Evolutionary conservation across 352 stramenopile genomes (phyloP).

Genomic region (Globisporangium cederbergense): DNA sequence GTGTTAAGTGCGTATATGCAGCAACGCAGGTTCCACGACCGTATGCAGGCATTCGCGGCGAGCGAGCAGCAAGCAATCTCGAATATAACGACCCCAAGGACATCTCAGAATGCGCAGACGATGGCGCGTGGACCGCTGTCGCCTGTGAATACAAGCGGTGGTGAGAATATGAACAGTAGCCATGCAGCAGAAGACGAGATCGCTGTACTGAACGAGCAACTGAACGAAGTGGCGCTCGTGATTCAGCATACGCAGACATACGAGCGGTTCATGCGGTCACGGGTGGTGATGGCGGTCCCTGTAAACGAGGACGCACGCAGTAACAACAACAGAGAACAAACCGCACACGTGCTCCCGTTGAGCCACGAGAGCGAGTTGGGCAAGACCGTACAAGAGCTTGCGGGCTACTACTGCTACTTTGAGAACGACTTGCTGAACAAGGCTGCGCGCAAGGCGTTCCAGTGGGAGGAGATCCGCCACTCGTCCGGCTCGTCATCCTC

Average conservation of each 20-base stretch:
- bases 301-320: constrained; percentile 8
- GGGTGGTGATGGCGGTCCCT: constrained; percentile 21
- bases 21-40: constrained; percentile 68
- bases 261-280: constrained; percentile 84
- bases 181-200: constrained; percentile 48
- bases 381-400: constrained; percentile 80
- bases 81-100: neutral
- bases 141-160: constrained; percentile 10
- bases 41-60: constrained; percentile 38
- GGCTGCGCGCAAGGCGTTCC: constrained; percentile 78
- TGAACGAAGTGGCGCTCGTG: constrained; percentile 84
- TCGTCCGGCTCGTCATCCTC: constrained; percentile 28
- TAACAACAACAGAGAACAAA: constrained; percentile 11
- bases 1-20: constrained; percentile 70
- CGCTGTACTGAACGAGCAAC: constrained; percentile 72
- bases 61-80: neutral
- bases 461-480: constrained; percentile 80
- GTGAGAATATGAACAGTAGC: neutral
- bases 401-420: constrained; percentile 85
- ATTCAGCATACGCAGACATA: constrained; percentile 89
- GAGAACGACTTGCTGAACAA: constrained; percentile 77
- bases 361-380: constrained; percentile 75
- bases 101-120: constrained; percentile 7
- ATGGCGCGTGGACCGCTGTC: constrained; percentile 1
- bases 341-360: constrained; percentile 32